phyloP scores from a whole-genome alignment of 148 eudicot species.

The Chenopodium album region DNA sequence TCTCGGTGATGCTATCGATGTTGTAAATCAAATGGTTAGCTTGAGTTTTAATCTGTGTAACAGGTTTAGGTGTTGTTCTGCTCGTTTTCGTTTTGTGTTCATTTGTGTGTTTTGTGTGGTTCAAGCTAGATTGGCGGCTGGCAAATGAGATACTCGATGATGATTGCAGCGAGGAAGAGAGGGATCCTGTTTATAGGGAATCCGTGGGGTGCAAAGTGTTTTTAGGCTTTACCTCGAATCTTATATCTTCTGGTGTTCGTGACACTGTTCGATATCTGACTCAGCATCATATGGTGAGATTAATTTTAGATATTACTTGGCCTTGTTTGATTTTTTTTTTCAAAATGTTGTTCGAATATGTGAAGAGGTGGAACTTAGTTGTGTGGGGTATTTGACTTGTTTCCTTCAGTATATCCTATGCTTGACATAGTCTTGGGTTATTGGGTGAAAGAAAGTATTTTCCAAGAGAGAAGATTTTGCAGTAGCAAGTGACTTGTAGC shows the following conservation, averaged over 20 bases:
- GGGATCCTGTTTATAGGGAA: slow-evolving; percentile 46
- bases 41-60: neutral
- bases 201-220: slow-evolving; percentile 79
- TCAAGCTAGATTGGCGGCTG: slow-evolving; percentile 92
- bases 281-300: slow-evolving; percentile 87
- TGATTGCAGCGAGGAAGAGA: slow-evolving; percentile 75
- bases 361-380: too few relatives aligned
- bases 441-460: neutral
- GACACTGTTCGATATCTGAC: slow-evolving; percentile 73
- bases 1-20: slow-evolving; percentile 79
- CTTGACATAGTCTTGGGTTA: neutral
- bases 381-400: neutral
- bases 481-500: neutral
- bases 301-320: neutral
- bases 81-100: neutral
- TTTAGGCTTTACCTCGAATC: slow-evolving; percentile 91
- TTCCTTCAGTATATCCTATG: neutral
- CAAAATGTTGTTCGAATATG: neutral
- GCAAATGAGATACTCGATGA: slow-evolving; percentile 55
- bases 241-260: slow-evolving; percentile 83
- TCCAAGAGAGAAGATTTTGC: neutral
- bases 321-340: neutral
- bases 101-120: slow-evolving; percentile 20
- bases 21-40: slow-evolving; percentile 81
- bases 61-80: too few relatives aligned